These are phyloP conservation scores for Coniella vitis DNA, from an alignment of 2,329 filamentous ascomycete genomes.

Conservation along the genomic window DNA sequence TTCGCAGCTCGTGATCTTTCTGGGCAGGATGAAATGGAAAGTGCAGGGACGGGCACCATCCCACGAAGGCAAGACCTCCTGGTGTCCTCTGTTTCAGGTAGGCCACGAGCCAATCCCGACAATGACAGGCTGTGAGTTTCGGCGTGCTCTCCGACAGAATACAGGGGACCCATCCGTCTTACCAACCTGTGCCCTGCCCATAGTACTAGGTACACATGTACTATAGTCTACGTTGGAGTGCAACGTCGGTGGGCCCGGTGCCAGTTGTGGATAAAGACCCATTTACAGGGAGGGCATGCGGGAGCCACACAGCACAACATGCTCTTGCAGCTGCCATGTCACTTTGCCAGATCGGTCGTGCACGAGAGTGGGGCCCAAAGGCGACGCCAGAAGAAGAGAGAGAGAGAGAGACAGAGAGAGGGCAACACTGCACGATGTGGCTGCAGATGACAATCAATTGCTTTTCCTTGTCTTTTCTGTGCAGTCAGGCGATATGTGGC, in stretches of 20 bases:
- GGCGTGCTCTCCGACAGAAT: background rate
- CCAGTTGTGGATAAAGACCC: too few relatives aligned
- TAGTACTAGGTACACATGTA: too few relatives aligned
- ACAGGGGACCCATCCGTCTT: background rate
- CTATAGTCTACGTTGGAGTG: too few relatives aligned
- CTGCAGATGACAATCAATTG: background rate
- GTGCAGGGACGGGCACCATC: too few relatives aligned
- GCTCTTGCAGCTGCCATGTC: background rate
- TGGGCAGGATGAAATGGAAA: too few relatives aligned
- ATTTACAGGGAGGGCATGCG: background rate
- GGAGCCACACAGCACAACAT: background rate
- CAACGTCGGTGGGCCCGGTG: background rate
- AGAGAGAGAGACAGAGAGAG: background rate
- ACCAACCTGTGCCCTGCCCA: background rate
- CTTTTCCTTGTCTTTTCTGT: background rate
- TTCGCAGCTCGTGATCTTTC: too few relatives aligned
- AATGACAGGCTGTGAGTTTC: background rate
- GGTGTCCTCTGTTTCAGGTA: background rate
- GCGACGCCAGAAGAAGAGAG: background rate
- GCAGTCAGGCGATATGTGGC: too few relatives aligned
- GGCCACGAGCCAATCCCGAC: background rate
- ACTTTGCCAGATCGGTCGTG: background rate
- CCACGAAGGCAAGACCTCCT: too few relatives aligned
- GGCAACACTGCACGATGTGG: background rate
- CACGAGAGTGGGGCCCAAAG: background rate